Base-by-base conservation (phyloP, 257 asterid species). In the Solanum medicagineum region DNA sequence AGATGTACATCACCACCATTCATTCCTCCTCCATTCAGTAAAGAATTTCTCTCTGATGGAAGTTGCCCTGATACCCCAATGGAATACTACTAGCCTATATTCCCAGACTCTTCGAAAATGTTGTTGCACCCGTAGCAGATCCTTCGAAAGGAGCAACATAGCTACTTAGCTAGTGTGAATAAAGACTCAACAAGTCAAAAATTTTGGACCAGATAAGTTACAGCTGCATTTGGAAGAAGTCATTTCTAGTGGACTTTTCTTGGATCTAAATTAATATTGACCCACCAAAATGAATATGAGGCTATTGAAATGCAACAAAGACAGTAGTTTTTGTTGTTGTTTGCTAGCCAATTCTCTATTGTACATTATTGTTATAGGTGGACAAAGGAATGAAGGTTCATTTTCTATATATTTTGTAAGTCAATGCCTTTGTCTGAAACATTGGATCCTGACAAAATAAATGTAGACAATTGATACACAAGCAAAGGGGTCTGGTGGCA, bases 1-100 rank as follows among this genome's bases (percentile, higher is more conserved):
- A 88, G 97, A 85, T 93, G 97, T 81, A 91, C 94, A 77, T 15
- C 92, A 4, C 97, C 97, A 9, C 97, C 97, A 14, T 93, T 86
- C 86, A 87, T 91, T 53, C 97, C 97, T 62, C 94, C 95, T 2
- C 86, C 90, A 5, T 84, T 91, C 32, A 81, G 84, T 57, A 81
- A 90, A 82, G 94, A 90, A 56, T 85, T 83, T 83, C 15, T 89
- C 59, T 87, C 93, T 6, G 92, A 89, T 45, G 94, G 82, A 86
- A 88, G 87, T 83, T 88, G 95, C 40, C 89, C 90, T 14, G 93
- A 87, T 51, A 87, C 89, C 62, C 77, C 87, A 1, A 83, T 93
- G 44, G 95, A 93, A 47, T 93, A 88, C 82, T 93, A 92, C 79
- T 93, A 93, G 88, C 54, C 6, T 42, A 0, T 40, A 40, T 19